Percentiles rank a stretch among this genome's conserved stretches.
Evolutionary conservation across 768 basidiomycete species (phyloP).

Genomic region (Russula olivacea): DNA sequence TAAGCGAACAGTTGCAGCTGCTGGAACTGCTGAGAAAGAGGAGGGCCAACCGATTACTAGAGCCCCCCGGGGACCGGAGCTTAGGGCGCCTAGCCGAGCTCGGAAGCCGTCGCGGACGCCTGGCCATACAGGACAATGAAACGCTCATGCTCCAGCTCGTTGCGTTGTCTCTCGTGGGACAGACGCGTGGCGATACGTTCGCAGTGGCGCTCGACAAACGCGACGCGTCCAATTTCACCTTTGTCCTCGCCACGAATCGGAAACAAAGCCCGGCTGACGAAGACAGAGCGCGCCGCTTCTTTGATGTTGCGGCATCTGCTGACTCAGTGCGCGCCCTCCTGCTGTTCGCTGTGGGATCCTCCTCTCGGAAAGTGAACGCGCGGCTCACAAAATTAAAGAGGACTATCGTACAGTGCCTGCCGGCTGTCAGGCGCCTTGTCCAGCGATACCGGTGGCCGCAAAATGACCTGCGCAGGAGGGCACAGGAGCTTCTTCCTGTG

Average conservation of each 20-base stretch:
- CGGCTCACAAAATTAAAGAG: conserved; percentile 17
- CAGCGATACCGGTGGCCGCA: conserved; percentile 16
- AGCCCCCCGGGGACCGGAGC: conserved; percentile 4
- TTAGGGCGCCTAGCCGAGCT: conserved; percentile 4
- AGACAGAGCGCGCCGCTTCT: conserved; percentile 17
- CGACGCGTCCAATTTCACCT: conserved; percentile 11
- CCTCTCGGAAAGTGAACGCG: conserved; percentile 16
- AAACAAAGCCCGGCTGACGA: conserved; percentile 7
- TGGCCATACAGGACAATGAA: conserved; percentile 16
- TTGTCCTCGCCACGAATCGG: conserved; percentile 20
- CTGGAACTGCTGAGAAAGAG: conserved; percentile 13
- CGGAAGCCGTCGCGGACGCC: conserved; percentile 15
- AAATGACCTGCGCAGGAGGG: conserved; percentile 14
- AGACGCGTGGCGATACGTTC: conserved; percentile 19
- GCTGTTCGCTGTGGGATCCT: conserved; percentile 5
- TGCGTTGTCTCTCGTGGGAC: conserved; percentile 20
- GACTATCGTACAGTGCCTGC: conserved; percentile 11
- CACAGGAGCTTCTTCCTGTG: conserved; percentile 12
- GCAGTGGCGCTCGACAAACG: conserved; percentile 22
- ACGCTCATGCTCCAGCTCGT: conserved; percentile 20
- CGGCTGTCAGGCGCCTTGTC: conserved; percentile 7
- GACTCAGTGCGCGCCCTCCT: conserved; percentile 8
- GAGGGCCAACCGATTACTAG: neutral
- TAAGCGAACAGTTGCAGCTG: conserved; percentile 18
- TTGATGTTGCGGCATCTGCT: conserved; percentile 13